Base-by-base conservation (phyloP, 2,329 filamentous ascomycete genomes). In the Aureobasidium mangrovei region DNA sequence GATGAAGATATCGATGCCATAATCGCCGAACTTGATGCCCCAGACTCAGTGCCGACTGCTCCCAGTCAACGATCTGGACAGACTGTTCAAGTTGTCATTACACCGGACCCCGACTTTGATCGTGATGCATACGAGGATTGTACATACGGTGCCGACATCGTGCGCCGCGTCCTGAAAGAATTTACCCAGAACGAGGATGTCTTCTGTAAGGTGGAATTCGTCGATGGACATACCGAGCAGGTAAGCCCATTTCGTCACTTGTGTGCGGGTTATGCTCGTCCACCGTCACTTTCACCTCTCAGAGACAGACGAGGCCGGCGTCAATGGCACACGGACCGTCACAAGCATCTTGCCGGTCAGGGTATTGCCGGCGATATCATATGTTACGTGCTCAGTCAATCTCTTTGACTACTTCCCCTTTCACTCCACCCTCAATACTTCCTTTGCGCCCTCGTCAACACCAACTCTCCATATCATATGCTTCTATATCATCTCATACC, bases 121-220 rank as follows among this genome's bases (percentile, higher is more conserved):
- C 44, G 43, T 6, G 32, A 48, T 12, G 45, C 31, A 10, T 63
- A 60, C 26, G 57, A 62, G 32, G 65, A 67, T 56, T 58, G 61
- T 51, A 62, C 61, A 35, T 57, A 53, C 35, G 61, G 65, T 38
- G 57, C 51, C 36, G 59, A 64, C 53, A 57, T 61, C 27, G 69
- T 77, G 1, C 63, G 65, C n/a, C 62, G 63, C 8, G 67, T 78
- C 1, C 12, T 75, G n/a, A 62, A 65, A 18, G 70, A 74, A 58
- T 60, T 62, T 41, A 61, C 64, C 7, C 58, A 61, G 10, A 61
- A 59, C 4, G 65, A 68, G 18, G 62, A 63, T 2, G 57, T 72
- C 33, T 56, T 63, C 7, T 77, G 74, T 54, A 62, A 69, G 53
- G 72, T 76, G 12, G 65, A 67, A 55, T 69, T 76, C 33, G 65